These are phyloP conservation scores for Drechslerella dactyloides DNA, from an alignment of 2,329 filamentous ascomycete species.

Conservation along the genomic window DNA sequence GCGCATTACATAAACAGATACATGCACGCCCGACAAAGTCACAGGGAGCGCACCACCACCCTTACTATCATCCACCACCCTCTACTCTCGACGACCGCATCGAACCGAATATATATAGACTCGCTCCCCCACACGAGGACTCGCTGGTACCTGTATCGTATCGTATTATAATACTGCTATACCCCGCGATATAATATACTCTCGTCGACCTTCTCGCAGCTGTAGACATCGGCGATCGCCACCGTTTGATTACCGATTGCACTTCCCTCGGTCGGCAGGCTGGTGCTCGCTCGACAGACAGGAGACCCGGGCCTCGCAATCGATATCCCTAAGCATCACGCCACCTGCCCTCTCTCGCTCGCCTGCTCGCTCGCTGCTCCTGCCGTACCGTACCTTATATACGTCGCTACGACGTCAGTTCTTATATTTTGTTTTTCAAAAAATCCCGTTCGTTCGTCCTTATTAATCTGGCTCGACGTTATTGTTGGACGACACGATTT, in stretches of 20 bases:
- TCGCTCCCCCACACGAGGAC: no score
- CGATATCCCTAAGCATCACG: slow-evolving; percentile 21
- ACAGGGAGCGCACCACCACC: not conserved
- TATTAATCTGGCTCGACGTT: no score
- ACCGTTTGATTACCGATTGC: slow-evolving; percentile 40
- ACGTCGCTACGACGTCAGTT: not conserved
- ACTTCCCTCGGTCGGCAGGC: slow-evolving; percentile 50
- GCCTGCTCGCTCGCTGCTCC: not conserved
- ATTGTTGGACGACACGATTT: no score
- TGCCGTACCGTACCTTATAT: not conserved
- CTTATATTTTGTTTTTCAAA: no score
- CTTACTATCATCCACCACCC: no score
- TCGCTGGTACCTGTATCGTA: no score
- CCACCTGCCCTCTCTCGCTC: not conserved
- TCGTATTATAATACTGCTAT: no score
- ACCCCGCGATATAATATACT: no score
- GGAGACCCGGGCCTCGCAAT: slow-evolving; percentile 6
- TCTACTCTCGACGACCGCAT: no score
- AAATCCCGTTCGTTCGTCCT: no score
- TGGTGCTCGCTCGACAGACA: slow-evolving; percentile 2
- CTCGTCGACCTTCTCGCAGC: slow-evolving; percentile 6
- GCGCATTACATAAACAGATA: not conserved
- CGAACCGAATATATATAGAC: no score
- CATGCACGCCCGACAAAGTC: no score
- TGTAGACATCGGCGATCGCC: slow-evolving; percentile 18